These are phyloP conservation scores for Naganishia albida DNA, from an alignment of 1,284 basidiomycete genomes.

Conservation along the genomic window DNA sequence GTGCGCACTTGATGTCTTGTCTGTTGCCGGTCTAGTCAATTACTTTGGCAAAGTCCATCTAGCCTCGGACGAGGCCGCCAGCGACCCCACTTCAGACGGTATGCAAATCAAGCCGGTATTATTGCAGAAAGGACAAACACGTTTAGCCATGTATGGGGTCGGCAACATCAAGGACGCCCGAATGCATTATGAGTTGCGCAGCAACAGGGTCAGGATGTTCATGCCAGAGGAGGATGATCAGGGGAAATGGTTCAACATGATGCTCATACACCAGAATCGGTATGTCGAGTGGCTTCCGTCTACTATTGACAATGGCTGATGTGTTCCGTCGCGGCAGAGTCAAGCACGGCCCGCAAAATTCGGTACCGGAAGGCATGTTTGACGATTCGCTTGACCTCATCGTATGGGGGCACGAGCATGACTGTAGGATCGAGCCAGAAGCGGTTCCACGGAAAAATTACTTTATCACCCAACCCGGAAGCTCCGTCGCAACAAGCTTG, in stretches of 20 bases:
- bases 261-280: slow-evolving; percentile 96
- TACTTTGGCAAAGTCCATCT: slow-evolving; percentile 87
- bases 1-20: slow-evolving; percentile 90
- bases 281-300: slow-evolving; percentile 50
- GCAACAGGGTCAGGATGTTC: slow-evolving; percentile 92
- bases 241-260: slow-evolving; percentile 84
- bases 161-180: slow-evolving; percentile 96
- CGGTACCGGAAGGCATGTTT: slow-evolving; percentile 93
- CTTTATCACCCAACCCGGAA: slow-evolving; percentile 91
- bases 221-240: slow-evolving; percentile 82
- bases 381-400: slow-evolving; percentile 93
- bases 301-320: slow-evolving; percentile 5
- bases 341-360: slow-evolving; percentile 87
- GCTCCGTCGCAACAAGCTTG: slow-evolving; percentile 88
- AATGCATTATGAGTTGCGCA: slow-evolving; percentile 92
- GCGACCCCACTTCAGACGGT: slow-evolving; percentile 56
- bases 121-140: slow-evolving; percentile 81
- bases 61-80: slow-evolving; percentile 62
- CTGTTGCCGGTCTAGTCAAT: slow-evolving; percentile 89
- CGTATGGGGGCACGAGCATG: slow-evolving; percentile 98
- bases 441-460: slow-evolving; percentile 88
- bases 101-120: slow-evolving; percentile 88
- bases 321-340: slow-evolving; percentile 61
- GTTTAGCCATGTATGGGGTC: slow-evolving; percentile 87
- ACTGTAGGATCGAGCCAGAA: slow-evolving; percentile 89